Conservation (phyloP, 2,329 filamentous ascomycete genomes). For the Diaporthe vaccinii region DNA sequence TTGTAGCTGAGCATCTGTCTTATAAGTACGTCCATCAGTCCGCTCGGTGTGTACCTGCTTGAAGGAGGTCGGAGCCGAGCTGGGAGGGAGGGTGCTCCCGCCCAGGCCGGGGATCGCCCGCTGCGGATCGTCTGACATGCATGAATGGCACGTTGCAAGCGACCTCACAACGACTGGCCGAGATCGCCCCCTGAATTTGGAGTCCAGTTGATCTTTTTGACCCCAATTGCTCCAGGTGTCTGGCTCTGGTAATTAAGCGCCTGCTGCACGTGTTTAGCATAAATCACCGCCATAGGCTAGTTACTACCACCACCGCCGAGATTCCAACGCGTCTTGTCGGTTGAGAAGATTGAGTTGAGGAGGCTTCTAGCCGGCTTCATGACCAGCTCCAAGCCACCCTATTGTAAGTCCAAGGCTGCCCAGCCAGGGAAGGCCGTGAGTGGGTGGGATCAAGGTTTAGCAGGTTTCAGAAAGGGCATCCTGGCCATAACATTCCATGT, state of each 20-base stretch:
- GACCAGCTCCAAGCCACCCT: not conserved
- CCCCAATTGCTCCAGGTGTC: too few species aligned
- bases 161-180: not conserved
- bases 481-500: not conserved
- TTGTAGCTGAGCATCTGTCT: not conserved
- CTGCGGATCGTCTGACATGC: constrained; percentile 25
- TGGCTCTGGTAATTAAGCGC: not conserved
- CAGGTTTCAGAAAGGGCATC: not conserved
- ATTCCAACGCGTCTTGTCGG: too few species aligned
- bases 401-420: not conserved
- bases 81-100: not conserved
- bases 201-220: too few species aligned
- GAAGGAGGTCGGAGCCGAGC: not conserved
- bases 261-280: not conserved
- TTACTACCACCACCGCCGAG: too few species aligned
- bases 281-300: too few species aligned
- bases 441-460: not conserved
- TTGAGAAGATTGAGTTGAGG: too few species aligned
- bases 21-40: not conserved
- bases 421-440: not conserved
- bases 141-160: constrained; percentile 23
- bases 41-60: not conserved
- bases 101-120: constrained; percentile 15
- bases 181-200: not conserved
- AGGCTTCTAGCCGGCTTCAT: too few species aligned